phyloP scores from a whole-genome alignment of 2,329 filamentous ascomycete genomes.

The Fusarium sp. region DNA sequence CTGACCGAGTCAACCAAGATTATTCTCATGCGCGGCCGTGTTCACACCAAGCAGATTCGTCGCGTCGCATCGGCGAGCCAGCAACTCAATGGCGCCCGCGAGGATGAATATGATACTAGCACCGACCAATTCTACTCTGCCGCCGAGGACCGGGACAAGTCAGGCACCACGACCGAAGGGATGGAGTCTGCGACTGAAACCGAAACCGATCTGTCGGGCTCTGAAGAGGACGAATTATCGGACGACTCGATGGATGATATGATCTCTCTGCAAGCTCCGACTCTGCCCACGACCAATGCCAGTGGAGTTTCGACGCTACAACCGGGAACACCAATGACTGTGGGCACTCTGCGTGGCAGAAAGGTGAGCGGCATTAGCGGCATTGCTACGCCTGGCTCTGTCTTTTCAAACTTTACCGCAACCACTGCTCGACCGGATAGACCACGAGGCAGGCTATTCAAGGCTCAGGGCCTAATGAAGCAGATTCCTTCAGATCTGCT shows the following conservation, averaged over 20 bases:
- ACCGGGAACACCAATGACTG: slow-evolving; percentile 82
- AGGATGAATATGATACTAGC: slow-evolving; percentile 82
- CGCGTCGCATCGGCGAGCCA: slow-evolving; percentile 55
- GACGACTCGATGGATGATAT: slow-evolving; percentile 94
- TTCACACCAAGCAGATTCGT: slow-evolving; percentile 64
- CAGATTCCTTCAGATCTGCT: slow-evolving; percentile 81
- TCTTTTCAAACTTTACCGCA: slow-evolving; percentile 89
- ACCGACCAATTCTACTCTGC: slow-evolving; percentile 95
- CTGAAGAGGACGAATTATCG: slow-evolving; percentile 78
- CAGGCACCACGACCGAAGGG: slow-evolving; percentile 69
- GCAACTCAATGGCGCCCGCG: slow-evolving; percentile 67
- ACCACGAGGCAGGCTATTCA: slow-evolving; percentile 83
- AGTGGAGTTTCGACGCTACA: slow-evolving; percentile 85
- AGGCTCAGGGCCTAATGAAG: slow-evolving; percentile 79
- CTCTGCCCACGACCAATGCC: slow-evolving; percentile 79
- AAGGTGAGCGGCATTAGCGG: slow-evolving; percentile 81
- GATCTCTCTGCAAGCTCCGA: slow-evolving; percentile 87
- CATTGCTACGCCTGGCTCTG: slow-evolving; percentile 84
- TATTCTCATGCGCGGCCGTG: slow-evolving; percentile 76
- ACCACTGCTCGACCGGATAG: slow-evolving; percentile 82
- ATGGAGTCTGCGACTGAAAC: slow-evolving; percentile 71
- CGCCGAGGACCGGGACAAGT: slow-evolving; percentile 79
- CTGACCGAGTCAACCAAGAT: slow-evolving; percentile 84
- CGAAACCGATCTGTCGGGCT: slow-evolving; percentile 70
- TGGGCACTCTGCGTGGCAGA: slow-evolving; percentile 68